These are phyloP conservation scores for Blakeslea trispora DNA, from an alignment of 371 early-diverging fungal species.

Conservation along the genomic window DNA sequence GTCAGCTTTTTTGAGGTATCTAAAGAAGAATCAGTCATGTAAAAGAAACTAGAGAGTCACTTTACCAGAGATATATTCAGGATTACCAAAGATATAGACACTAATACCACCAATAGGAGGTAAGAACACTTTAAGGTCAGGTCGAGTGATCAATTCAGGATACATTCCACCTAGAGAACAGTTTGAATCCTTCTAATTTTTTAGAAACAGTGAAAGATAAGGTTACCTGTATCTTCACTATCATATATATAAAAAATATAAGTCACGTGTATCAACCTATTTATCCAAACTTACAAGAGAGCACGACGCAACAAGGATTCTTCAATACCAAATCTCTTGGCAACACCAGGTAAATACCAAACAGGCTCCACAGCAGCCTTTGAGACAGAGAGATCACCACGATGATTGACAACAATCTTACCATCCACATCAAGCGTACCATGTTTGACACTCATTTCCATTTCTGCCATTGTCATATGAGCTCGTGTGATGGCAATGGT, in stretches of 20 bases:
- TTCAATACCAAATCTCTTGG: conserved; percentile 85
- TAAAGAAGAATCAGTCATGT: conserved; percentile 7
- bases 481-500: conserved; percentile 95
- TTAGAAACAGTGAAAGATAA: not conserved
- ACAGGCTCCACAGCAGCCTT: conserved; percentile 98
- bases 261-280: too few species aligned
- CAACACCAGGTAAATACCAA: conserved; percentile 95
- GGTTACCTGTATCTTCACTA: conserved; percentile 55
- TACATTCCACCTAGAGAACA: conserved; percentile 80
- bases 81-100: conserved; percentile 93
- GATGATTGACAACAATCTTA: conserved; percentile 74
- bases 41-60: not conserved
- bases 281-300: conserved; percentile 77
- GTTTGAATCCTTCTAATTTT: not conserved
- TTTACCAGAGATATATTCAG: conserved; percentile 68
- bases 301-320: conserved; percentile 85
- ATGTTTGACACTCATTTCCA: conserved; percentile 73
- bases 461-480: conserved; percentile 92
- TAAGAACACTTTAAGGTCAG: conserved; percentile 91
- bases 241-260: conserved; percentile 3
- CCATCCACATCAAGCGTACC: conserved; percentile 79
- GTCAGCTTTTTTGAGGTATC: conserved; percentile 86
- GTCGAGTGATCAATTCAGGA: conserved; percentile 93
- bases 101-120: conserved; percentile 95
- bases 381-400: conserved; percentile 86